Percentiles rank a stretch among this genome's conserved stretches.
phyloP scores from a whole-genome alignment of 257 asterid genomes.

The Solanum sejunctum region DNA sequence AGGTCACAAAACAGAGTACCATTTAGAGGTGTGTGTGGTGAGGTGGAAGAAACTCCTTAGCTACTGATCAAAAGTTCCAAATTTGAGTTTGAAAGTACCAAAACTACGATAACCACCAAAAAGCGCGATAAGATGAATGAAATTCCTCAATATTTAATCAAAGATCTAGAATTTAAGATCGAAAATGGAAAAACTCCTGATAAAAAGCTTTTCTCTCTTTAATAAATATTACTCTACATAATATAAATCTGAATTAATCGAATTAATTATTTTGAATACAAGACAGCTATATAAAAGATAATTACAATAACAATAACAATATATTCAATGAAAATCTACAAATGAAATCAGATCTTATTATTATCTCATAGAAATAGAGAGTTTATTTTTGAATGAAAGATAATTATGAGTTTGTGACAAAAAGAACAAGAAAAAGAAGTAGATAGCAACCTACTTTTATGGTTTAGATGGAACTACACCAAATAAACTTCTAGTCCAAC shows the following conservation, averaged over 20 bases:
- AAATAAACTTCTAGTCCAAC: background rate
- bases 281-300: background rate
- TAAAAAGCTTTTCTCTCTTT: background rate
- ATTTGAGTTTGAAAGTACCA: background rate
- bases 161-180: background rate
- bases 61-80: background rate
- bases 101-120: fast-evolving
- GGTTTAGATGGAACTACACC: background rate
- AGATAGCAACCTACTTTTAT: background rate
- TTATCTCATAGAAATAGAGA: too few relatives aligned
- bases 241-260: background rate
- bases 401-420: too few relatives aligned
- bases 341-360: too few relatives aligned
- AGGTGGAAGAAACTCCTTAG: background rate
- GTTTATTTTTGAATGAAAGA: too few relatives aligned
- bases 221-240: background rate
- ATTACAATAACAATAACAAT: background rate
- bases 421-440: background rate
- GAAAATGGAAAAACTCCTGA: background rate
- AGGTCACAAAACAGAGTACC: background rate
- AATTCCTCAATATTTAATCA: background rate
- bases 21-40: background rate
- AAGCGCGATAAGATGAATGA: background rate
- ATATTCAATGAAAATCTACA: too few relatives aligned
- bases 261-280: background rate